Conservation (phyloP, 768 basidiomycete species). For the Naganishia vaughanmartiniae region DNA sequence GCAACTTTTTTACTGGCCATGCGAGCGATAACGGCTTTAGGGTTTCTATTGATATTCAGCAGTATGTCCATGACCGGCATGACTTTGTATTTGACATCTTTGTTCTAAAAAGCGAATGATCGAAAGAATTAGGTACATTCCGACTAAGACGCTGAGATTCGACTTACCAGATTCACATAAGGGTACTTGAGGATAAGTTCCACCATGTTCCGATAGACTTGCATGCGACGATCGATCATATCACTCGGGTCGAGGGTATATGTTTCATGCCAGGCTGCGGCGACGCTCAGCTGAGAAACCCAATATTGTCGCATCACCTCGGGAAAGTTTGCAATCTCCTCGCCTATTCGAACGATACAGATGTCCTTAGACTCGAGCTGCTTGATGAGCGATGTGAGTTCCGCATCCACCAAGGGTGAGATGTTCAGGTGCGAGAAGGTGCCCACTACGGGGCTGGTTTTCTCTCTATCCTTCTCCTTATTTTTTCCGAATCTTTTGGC, state of each 20-base stretch:
- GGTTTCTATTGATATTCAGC: conserved; percentile 42
- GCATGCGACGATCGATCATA: conserved; percentile 43
- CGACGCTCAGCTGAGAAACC: conserved; percentile 37
- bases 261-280: conserved; percentile 34
- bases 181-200: conserved; percentile 38
- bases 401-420: conserved; percentile 3
- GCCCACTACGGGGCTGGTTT: conserved; percentile 18
- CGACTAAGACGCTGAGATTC: not conserved
- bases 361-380: conserved; percentile 39
- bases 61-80: conserved; percentile 47
- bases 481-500: conserved; percentile 48
- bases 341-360: conserved; percentile 42
- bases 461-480: conserved; percentile 32
- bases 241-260: conserved; percentile 41
- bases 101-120: conserved; percentile 35
- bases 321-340: conserved; percentile 44
- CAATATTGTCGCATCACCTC: conserved; percentile 44
- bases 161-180: conserved; percentile 45
- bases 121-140: not conserved
- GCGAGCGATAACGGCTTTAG: conserved; percentile 44
- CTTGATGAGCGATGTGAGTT: conserved; percentile 10
- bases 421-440: conserved; percentile 11
- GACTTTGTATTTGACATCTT: conserved; percentile 44
- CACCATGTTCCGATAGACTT: conserved; percentile 42
- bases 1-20: conserved; percentile 42